phyloP scores from a whole-genome alignment of 1,139 yeast genomes.

The Scheffersomyces titani region DNA sequence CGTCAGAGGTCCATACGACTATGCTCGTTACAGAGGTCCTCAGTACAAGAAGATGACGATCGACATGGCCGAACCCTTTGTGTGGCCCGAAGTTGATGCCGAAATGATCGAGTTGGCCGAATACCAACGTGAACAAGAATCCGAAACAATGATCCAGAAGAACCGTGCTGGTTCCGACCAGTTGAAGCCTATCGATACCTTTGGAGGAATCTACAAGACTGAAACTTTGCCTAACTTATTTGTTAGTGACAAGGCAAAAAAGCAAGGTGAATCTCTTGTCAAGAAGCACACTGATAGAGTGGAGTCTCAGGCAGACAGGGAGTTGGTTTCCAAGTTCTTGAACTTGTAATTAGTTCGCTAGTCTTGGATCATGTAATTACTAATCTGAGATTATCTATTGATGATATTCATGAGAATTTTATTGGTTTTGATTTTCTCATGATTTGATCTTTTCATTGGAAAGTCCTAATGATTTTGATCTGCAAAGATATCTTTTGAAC shows the following conservation, averaged over 20 bases:
- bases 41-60: conserved; percentile 94
- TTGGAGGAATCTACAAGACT: conserved; percentile 76
- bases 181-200: conserved; percentile 67
- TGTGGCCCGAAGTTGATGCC: conserved; percentile 77
- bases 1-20: conserved; percentile 58
- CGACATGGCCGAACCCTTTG: conserved; percentile 88
- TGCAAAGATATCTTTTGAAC: neutral
- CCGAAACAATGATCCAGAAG: conserved; percentile 28
- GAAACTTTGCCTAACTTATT: conserved; percentile 73
- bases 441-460: neutral
- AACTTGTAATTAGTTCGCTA: conserved; percentile 10
- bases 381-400: neutral
- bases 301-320: conserved; percentile 29
- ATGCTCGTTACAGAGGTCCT: conserved; percentile 74
- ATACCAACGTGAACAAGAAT: conserved; percentile 25
- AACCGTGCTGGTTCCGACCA: conserved; percentile 64
- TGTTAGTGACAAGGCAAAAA: conserved; percentile 54
- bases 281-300: conserved; percentile 23
- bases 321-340: conserved; percentile 30
- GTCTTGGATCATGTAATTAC: neutral
- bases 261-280: conserved; percentile 43
- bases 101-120: conserved; percentile 25
- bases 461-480: neutral
- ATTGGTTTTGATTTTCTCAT: too few relatives aligned
- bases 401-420: too few relatives aligned